phyloP scores from a whole-genome alignment of 176 grass and related monocot genomes.

The Triticum timopheevii region DNA sequence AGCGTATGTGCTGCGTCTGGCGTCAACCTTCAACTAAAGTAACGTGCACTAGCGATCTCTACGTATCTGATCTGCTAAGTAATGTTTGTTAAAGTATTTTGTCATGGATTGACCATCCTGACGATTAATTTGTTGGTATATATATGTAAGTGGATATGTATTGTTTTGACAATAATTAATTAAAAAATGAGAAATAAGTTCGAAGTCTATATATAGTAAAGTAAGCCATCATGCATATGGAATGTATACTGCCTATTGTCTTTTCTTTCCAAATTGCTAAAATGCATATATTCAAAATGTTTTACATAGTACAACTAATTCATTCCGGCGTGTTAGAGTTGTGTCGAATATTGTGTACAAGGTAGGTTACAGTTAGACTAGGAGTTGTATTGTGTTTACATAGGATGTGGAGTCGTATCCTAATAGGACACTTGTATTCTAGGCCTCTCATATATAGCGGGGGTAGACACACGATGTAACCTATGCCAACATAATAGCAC shows the following conservation, averaged over 20 bases:
- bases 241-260: neutral
- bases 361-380: no score
- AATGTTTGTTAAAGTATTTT: neutral
- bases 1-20: neutral
- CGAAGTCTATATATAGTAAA: no score
- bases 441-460: no score
- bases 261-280: neutral
- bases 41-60: neutral
- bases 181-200: neutral
- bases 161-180: neutral
- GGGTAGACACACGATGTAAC: no score
- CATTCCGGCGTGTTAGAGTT: no score
- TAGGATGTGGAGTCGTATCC: no score
- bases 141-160: neutral
- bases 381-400: no score
- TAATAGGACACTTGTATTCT: no score
- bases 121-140: neutral
- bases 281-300: neutral
- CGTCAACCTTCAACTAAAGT: neutral
- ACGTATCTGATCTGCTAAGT: neutral
- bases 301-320: no score
- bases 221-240: no score
- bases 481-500: no score
- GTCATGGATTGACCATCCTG: neutral
- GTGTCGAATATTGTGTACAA: no score